Percentiles rank a stretch among this genome's conserved stretches.
Conservation (phyloP, 441 rosid species). For the Erodium moschatum region DNA sequence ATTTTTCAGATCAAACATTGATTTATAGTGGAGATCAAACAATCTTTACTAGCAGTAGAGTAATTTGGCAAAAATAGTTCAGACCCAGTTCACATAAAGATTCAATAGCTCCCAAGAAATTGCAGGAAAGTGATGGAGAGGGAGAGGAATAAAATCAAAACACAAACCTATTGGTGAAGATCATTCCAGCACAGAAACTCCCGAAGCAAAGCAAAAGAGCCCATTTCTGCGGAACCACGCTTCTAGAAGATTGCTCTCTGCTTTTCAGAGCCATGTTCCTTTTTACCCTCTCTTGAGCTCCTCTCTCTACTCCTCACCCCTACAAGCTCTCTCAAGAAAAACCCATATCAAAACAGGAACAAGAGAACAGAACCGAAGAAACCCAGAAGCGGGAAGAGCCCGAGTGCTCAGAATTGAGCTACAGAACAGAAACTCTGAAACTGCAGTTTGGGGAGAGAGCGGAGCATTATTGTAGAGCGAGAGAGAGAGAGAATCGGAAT, state of each 20-base stretch:
- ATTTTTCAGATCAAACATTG: too few species aligned
- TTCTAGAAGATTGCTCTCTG: constrained; percentile 45
- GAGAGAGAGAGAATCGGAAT: too few species aligned
- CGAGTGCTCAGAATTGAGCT: neutral
- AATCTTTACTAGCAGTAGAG: neutral
- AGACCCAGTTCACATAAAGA: constrained; percentile 13
- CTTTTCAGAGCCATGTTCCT: constrained; percentile 39
- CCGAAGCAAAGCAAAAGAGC: constrained; percentile 58
- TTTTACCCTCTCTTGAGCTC: neutral
- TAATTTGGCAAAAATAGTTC: neutral
- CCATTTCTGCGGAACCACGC: constrained; percentile 57
- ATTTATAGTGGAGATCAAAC: neutral
- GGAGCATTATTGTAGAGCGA: too few species aligned
- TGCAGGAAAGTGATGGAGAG: neutral
- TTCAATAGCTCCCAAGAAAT: neutral
- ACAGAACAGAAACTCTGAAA: neutral
- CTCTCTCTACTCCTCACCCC: neutral
- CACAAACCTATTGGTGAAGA: constrained; percentile 72
- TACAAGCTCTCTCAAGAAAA: neutral
- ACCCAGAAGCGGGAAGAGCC: neutral
- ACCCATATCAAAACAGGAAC: neutral
- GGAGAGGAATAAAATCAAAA: too few species aligned
- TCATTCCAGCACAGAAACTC: constrained; percentile 71
- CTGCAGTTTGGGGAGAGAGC: neutral
- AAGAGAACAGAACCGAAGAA: neutral